Evolutionary conservation across 441 rosid genomes (phyloP), one percentile per base, ranked within the genome.

Genomic region (Aquilaria agallochum): DNA sequence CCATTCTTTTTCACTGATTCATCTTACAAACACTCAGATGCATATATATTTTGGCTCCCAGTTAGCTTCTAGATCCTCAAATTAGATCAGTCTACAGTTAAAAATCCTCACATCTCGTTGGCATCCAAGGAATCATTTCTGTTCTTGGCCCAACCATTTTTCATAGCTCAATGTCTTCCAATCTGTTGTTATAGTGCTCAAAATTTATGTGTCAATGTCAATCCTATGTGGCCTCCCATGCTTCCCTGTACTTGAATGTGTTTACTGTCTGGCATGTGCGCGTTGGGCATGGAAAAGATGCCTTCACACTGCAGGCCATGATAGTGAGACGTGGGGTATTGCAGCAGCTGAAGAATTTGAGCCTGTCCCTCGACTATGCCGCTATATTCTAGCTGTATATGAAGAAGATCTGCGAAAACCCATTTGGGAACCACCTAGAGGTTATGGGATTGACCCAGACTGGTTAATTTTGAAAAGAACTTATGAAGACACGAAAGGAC

Each of bases 261-360:
- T 93, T 6, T 90, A 87, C 74, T 93, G 98, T 60, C 78, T 90
- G 15, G 97, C 91, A 8, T 90, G 98, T 65, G 84, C 88, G 9
- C 96, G 96, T 7, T 93, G 98, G 98, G 91, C 82, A 46, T 93
- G 95, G 83, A 88, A 90, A 70, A 76, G 90, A 14, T 90, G 96
- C 58, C 95, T 90, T 64, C 81, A 88, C 74, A 71, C 95, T 2
- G 96, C 97, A 11, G 96, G 95, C 45, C 94, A 83, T 53, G 97
- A 93, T 69, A 93, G 97, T 69, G 78, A 87, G 74, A 88, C 83
- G 20, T 93, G 97, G 97, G 93, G 96, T 5, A 70, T 86, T 32
- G 96, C 97, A 56, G 80, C 87, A n/a, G 70, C 86, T 10, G 87
- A 86, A 14, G 97, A 90, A 59, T 93, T 93, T 57, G 91, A 88